Evolutionary conservation across 805 yeast species (phyloP).

Genomic region (Lipomyces chichibuensis): DNA sequence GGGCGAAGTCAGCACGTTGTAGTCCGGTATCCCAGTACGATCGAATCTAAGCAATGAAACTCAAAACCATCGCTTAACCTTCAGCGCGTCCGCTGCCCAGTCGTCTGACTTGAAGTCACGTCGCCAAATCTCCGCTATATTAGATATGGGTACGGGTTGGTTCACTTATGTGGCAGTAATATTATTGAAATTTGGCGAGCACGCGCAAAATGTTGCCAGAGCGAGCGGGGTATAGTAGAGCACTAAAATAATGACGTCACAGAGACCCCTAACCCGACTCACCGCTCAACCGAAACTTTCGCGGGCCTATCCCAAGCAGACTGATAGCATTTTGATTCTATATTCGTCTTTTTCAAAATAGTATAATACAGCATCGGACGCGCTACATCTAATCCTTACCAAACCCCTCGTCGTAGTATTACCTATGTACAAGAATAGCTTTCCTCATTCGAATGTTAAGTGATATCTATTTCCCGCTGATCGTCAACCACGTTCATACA

Average conservation of each 20-base stretch:
- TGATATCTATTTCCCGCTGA: not conserved
- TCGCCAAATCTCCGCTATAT: not conserved
- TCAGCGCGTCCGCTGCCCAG: not conserved
- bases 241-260: not conserved
- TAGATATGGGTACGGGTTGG: not conserved
- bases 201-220: not conserved
- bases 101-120: not conserved
- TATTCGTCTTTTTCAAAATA: no score
- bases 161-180: not conserved
- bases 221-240: not conserved
- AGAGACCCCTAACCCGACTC: not conserved
- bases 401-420: not conserved
- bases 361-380: not conserved
- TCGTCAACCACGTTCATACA: not conserved
- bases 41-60: not conserved
- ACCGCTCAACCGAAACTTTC: no score
- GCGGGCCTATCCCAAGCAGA: no score
- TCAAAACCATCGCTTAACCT: not conserved
- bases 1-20: not conserved
- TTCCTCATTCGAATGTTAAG: not conserved
- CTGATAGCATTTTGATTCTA: no score
- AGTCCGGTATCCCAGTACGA: not conserved
- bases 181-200: not conserved
- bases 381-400: not conserved
- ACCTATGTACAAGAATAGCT: not conserved